phyloP scores from a whole-genome alignment of 1,139 yeast species.

The Scheffersomyces segobiensis region DNA sequence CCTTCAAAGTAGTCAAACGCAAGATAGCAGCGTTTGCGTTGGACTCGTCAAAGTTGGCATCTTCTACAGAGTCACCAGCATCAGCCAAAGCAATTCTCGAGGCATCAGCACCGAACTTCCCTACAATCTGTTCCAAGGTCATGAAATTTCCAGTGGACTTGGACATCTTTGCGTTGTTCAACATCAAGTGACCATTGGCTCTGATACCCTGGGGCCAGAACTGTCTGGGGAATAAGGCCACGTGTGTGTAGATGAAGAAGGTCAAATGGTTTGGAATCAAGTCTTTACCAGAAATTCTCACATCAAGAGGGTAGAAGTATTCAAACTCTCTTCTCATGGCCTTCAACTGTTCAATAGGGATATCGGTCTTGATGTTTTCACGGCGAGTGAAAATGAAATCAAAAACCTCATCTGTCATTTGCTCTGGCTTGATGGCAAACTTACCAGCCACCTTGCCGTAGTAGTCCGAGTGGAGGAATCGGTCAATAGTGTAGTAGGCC shows the following conservation, averaged over 20 bases:
- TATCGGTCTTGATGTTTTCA: constrained; percentile 57
- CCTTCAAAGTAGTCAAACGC: constrained; percentile 88
- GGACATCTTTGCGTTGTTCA: constrained; percentile 97
- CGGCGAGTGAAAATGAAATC: constrained; percentile 84
- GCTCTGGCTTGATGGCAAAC: constrained; percentile 73
- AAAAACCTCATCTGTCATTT: constrained; percentile 91
- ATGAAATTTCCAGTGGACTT: constrained; percentile 96
- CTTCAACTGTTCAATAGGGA: constrained; percentile 68
- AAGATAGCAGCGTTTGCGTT: constrained; percentile 97
- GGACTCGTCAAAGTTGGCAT: constrained; percentile 96
- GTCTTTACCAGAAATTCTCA: constrained; percentile 93
- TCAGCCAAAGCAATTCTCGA: constrained; percentile 97
- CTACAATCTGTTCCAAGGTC: constrained; percentile 81
- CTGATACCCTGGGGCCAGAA: constrained; percentile 95
- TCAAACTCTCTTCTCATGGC: constrained; percentile 89
- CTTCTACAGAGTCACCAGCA: constrained; percentile 97
- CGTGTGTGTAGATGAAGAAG: constrained; percentile 89
- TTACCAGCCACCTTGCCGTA: constrained; percentile 78
- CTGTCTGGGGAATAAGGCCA: constrained; percentile 86
- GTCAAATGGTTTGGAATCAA: constrained; percentile 96
- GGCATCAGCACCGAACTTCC: constrained; percentile 97
- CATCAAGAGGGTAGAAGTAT: constrained; percentile 92
- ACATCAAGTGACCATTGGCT: constrained; percentile 91
- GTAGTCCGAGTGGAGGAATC: constrained; percentile 82
- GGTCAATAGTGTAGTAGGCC: constrained; percentile 91